phyloP scores from a whole-genome alignment of 2,329 filamentous ascomycete genomes.

The Aspergillus aculeatus region DNA sequence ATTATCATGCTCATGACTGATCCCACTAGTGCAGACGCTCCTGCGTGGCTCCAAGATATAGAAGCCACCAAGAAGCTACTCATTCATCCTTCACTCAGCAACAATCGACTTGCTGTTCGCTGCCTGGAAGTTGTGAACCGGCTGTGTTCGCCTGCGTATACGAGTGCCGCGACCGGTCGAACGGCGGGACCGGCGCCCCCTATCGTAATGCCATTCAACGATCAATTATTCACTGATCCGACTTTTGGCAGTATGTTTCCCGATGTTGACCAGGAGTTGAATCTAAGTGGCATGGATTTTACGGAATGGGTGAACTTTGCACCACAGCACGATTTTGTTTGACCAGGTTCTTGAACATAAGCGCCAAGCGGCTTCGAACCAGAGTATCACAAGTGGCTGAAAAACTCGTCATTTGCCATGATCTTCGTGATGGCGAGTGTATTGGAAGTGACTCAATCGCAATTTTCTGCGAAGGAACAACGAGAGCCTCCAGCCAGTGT shows the following conservation, averaged over 20 bases:
- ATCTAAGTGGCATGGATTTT: conserved; percentile 36
- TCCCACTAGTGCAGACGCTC: conserved; percentile 36
- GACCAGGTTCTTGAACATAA: neutral
- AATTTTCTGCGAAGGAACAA: neutral
- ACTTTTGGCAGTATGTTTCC: conserved; percentile 38
- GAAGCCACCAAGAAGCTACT: conserved; percentile 42
- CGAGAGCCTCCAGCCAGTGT: neutral
- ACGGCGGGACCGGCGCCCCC: conserved; percentile 19
- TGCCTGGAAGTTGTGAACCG: conserved; percentile 42
- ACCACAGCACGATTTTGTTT: conserved; percentile 21
- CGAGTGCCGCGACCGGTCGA: conserved; percentile 16
- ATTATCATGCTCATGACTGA: conserved; percentile 46
- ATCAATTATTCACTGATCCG: conserved; percentile 37
- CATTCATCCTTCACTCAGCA: conserved; percentile 38
- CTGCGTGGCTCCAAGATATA: conserved; percentile 41
- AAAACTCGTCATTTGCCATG: neutral
- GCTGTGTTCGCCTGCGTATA: conserved; percentile 36
- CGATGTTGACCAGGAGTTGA: conserved; percentile 33
- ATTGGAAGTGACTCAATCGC: neutral
- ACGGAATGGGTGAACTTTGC: conserved; percentile 43
- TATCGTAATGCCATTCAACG: conserved; percentile 38
- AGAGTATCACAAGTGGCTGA: neutral
- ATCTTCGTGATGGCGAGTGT: neutral
- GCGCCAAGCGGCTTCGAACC: neutral
- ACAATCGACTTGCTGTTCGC: conserved; percentile 40